A percentile compares a stretch with the other conserved stretches of the same genome.
These are phyloP conservation scores for Chenopodium album DNA, from an alignment of 148 eudicot genomes.

Conservation along the genomic window DNA sequence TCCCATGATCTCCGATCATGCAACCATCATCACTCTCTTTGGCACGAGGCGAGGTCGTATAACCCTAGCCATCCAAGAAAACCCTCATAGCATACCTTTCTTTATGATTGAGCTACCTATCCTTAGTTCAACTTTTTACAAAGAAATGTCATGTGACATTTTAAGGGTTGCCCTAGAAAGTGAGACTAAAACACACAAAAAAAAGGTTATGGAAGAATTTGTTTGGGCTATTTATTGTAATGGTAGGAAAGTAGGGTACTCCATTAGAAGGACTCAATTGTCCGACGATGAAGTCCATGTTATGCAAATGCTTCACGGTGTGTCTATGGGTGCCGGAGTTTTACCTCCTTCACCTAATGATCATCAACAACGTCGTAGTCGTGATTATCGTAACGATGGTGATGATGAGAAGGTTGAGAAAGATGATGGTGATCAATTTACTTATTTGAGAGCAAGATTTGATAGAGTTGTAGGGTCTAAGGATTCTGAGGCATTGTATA, in stretches of 20 bases:
- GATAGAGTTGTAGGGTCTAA: conserved; percentile 79
- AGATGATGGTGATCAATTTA: conserved; percentile 51
- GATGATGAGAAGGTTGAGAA: conserved; percentile 16
- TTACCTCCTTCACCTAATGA: conserved; percentile 43
- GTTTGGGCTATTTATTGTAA: conserved; percentile 84
- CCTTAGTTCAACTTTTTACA: conserved; percentile 48
- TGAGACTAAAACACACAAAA: conserved; percentile 64
- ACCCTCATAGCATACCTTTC: conserved; percentile 57
- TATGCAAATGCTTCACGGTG: conserved; percentile 64
- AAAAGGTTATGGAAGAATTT: conserved; percentile 68
- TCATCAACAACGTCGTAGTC: neutral
- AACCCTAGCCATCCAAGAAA: conserved; percentile 69
- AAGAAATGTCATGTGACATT: conserved; percentile 68
- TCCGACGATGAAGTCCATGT: conserved; percentile 73
- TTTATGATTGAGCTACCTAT: conserved; percentile 74
- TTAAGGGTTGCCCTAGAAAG: conserved; percentile 65
- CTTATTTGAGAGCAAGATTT: conserved; percentile 76
- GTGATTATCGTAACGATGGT: neutral
- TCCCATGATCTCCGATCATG: conserved; percentile 56
- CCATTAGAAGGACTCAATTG: conserved; percentile 59
- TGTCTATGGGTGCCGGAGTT: conserved; percentile 94
- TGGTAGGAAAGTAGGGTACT: conserved; percentile 76
- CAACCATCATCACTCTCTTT: conserved; percentile 81
- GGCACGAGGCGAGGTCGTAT: conserved; percentile 68
- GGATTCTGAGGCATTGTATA: conserved; percentile 77